Percentiles rank a stretch among this genome's conserved stretches.
phyloP scores from a whole-genome alignment of 345 rosid species.

The Brassica juncea region DNA sequence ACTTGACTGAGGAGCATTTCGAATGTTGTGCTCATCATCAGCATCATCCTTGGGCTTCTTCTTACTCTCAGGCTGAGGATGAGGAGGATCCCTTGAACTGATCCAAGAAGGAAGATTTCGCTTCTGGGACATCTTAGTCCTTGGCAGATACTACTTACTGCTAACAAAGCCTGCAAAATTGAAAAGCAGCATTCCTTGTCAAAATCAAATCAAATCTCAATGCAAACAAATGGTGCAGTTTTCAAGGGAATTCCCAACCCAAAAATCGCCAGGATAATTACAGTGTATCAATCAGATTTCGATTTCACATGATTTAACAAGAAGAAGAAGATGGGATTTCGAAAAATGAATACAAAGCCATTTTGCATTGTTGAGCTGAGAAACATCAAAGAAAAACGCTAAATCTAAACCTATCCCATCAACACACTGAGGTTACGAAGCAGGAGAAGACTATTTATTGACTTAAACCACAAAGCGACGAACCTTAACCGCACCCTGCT shows the following conservation, averaged over 20 bases:
- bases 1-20: neutral
- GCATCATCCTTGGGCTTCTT: conserved; percentile 23
- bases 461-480: neutral
- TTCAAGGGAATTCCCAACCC: no score
- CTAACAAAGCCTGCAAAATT: no score
- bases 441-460: neutral
- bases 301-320: no score
- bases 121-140: conserved; percentile 42
- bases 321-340: no score
- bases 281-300: no score
- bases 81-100: conserved; percentile 45
- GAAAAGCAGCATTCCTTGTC: no score
- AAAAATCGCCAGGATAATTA: no score
- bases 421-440: neutral
- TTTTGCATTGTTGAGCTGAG: neutral
- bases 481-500: neutral
- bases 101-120: conserved; percentile 89
- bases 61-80: conserved; percentile 26
- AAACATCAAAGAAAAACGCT: neutral
- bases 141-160: neutral
- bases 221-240: no score
- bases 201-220: no score
- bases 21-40: neutral
- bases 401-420: no score
- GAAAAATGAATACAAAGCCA: neutral